These are phyloP conservation scores for Aschersonia sp. DNA, from an alignment of 2,329 filamentous ascomycete species.

Conservation along the genomic window DNA sequence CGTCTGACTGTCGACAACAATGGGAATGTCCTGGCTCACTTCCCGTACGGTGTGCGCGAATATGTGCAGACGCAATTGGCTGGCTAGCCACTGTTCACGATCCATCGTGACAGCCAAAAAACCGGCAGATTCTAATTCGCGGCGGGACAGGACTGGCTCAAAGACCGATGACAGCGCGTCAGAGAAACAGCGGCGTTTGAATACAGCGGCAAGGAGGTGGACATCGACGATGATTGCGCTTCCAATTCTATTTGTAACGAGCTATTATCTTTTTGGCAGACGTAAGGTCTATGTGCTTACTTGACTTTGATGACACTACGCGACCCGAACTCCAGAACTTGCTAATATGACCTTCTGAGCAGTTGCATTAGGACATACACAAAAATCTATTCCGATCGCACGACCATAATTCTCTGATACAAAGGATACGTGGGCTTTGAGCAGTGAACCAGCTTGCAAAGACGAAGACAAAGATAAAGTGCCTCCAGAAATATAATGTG, in stretches of 20 bases:
- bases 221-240: slow-evolving; percentile 32
- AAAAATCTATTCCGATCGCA: neutral
- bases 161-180: neutral
- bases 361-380: slow-evolving; percentile 2
- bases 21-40: no score
- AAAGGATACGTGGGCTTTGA: neutral
- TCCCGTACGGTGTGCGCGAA: no score
- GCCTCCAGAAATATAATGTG: neutral
- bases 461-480: neutral
- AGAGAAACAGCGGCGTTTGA: neutral
- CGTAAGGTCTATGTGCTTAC: slow-evolving; percentile 16
- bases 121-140: no score
- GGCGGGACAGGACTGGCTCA: no score
- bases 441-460: neutral
- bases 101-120: no score
- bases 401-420: neutral
- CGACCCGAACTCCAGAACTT: no score
- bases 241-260: slow-evolving; percentile 39
- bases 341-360: neutral
- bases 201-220: slow-evolving; percentile 27
- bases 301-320: neutral
- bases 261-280: slow-evolving; percentile 37
- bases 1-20: no score
- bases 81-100: no score
- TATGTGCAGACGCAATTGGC: no score